Percentiles rank a stretch among this genome's conserved stretches.
These are phyloP conservation scores for Datura wrightii DNA, from an alignment of 257 asterid genomes.

Conservation along the genomic window DNA sequence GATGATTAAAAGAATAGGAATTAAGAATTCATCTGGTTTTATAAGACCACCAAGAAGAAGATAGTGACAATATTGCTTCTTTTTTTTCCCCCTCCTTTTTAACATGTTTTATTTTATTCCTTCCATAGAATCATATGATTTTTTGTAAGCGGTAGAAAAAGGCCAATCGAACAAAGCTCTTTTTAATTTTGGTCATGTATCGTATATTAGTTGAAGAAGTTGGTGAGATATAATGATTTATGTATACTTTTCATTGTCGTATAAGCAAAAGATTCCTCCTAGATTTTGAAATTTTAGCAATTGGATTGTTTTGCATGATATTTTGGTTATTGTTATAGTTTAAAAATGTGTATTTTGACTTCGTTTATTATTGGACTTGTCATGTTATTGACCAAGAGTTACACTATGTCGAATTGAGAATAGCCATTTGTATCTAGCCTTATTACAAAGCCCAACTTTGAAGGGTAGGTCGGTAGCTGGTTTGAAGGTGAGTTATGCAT, in stretches of 20 bases:
- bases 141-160: not conserved
- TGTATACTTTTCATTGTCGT: not conserved
- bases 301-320: not conserved
- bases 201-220: not conserved
- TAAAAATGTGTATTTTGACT: not conserved
- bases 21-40: constrained; percentile 36
- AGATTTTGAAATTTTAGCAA: not conserved
- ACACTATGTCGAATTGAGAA: not conserved
- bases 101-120: not conserved
- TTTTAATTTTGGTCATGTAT: not conserved
- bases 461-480: no score
- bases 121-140: not conserved
- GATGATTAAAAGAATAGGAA: constrained; percentile 50
- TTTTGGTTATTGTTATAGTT: not conserved
- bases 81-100: not conserved
- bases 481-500: no score
- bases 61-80: not conserved
- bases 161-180: constrained; percentile 23
- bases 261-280: not conserved
- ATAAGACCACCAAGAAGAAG: constrained; percentile 22
- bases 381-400: no score
- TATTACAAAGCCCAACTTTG: no score
- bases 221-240: not conserved
- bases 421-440: not conserved
- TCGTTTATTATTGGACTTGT: no score